These are phyloP conservation scores for Lenwebbia sp. DNA, from an alignment of 345 rosid species.

Conservation along the genomic window DNA sequence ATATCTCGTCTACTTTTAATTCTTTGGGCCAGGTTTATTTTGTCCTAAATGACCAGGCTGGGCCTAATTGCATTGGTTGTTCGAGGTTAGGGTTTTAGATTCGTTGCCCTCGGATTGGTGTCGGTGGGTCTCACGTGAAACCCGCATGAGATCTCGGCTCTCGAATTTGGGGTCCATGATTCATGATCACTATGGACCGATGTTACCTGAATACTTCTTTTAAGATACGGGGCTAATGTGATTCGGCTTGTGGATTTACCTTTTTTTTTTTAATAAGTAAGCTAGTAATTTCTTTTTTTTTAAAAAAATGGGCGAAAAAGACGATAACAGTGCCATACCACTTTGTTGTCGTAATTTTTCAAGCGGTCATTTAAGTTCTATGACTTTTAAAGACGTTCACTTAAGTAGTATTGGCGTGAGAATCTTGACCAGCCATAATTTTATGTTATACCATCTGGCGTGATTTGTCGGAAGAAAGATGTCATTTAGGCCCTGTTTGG, in stretches of 20 bases:
- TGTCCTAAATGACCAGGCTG: not conserved
- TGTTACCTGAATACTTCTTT: not conserved
- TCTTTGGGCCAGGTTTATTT: not conserved
- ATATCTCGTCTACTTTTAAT: not conserved
- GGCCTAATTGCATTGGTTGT: not conserved
- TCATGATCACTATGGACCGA: not conserved
- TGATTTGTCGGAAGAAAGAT: not conserved
- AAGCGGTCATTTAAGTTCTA: not conserved
- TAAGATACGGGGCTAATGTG: not conserved
- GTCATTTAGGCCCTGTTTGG: too few species aligned
- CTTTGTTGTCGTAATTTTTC: not conserved
- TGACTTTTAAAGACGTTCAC: not conserved
- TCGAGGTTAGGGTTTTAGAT: not conserved
- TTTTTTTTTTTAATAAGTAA: not conserved
- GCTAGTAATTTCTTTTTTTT: not conserved
- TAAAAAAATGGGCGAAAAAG: not conserved
- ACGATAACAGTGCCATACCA: not conserved
- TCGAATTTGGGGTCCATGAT: not conserved
- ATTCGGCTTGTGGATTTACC: not conserved
- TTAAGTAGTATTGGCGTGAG: rapidly evolving
- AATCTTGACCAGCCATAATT: not conserved
- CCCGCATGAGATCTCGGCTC: not conserved
- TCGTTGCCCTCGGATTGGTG: too few species aligned
- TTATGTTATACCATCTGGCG: not conserved
- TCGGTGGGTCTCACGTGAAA: too few species aligned